A percentile compares a stretch with the other conserved stretches of the same genome.
These are phyloP conservation scores for Lactifluus piperatus DNA, from an alignment of 768 basidiomycete species.

Conservation along the genomic window DNA sequence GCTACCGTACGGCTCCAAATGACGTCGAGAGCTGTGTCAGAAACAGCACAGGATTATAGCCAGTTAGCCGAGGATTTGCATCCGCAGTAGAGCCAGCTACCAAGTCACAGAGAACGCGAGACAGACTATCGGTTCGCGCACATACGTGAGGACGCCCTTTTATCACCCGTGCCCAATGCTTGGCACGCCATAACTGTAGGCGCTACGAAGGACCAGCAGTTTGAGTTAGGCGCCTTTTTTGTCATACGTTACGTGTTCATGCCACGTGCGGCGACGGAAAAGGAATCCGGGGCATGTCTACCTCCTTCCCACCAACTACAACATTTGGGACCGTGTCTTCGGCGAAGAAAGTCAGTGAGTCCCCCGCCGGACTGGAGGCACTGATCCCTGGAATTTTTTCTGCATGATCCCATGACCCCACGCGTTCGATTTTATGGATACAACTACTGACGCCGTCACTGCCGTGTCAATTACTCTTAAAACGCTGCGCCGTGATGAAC, in stretches of 20 bases:
- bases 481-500: no score
- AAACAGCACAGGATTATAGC: no score
- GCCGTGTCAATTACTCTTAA: no score
- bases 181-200: conserved; percentile 1
- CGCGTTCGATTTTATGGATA: no score
- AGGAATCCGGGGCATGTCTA: conserved; percentile 7
- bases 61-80: conserved; percentile 11
- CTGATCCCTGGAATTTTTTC: background rate
- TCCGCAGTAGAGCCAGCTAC: conserved; percentile 17
- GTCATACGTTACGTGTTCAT: background rate
- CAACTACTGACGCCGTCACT: background rate
- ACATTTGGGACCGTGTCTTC: no score
- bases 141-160: background rate
- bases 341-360: background rate
- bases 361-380: background rate
- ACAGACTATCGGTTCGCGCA: conserved; percentile 10
- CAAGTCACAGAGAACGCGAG: conserved; percentile 17
- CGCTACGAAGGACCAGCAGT: conserved; percentile 2
- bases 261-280: background rate
- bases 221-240: background rate
- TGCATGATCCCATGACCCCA: background rate
- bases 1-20: no score
- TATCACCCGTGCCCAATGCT: background rate
- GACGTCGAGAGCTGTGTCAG: no score
- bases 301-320: no score